These are phyloP conservation scores for Porcisia deanei DNA, from an alignment of 208 protist genomes.

Conservation along the genomic window DNA sequence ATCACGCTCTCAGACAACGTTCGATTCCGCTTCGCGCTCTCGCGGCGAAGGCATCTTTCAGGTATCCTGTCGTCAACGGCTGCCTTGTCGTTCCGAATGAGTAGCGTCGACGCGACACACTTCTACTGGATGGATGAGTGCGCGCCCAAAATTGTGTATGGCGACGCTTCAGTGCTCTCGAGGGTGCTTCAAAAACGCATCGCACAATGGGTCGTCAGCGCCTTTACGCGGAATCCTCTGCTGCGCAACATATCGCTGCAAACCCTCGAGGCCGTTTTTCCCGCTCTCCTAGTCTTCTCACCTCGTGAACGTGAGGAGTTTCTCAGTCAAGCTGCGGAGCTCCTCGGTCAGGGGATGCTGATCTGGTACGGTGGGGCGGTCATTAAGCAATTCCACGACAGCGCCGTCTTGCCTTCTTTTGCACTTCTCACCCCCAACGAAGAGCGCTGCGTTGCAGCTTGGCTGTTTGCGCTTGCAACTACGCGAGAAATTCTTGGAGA, in stretches of 20 bases:
- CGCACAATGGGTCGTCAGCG: conserved; percentile 9
- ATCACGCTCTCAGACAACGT: conserved; percentile 18
- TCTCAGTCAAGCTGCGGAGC: conserved; percentile 14
- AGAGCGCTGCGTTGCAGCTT: conserved; percentile 14
- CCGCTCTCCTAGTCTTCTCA: conserved; percentile 16
- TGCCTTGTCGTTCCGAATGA: not conserved
- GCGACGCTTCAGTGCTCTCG: not conserved
- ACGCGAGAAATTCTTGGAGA: not conserved
- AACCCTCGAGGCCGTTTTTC: conserved; percentile 17
- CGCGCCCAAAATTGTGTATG: not conserved
- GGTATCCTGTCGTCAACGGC: conserved; percentile 10
- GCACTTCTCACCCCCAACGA: conserved; percentile 9
- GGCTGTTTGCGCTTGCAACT: conserved; percentile 21
- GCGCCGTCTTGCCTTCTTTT: not conserved
- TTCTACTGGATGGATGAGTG: conserved; percentile 34
- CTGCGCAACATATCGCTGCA: conserved; percentile 25
- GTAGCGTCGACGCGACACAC: conserved; percentile 3
- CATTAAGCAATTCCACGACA: conserved; percentile 17
- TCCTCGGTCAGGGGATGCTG: conserved; percentile 18
- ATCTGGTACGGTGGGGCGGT: conserved; percentile 22
- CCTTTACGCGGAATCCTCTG: conserved; percentile 2
- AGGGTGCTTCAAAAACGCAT: conserved; percentile 7
- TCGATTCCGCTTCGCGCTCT: conserved; percentile 16
- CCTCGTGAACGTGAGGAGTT: conserved; percentile 21
- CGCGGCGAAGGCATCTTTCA: conserved; percentile 14